Percentiles rank a stretch among this genome's conserved stretches.
Conservation (phyloP, 352 stramenopile species). For the Hyaloperonospora brassicae region DNA sequence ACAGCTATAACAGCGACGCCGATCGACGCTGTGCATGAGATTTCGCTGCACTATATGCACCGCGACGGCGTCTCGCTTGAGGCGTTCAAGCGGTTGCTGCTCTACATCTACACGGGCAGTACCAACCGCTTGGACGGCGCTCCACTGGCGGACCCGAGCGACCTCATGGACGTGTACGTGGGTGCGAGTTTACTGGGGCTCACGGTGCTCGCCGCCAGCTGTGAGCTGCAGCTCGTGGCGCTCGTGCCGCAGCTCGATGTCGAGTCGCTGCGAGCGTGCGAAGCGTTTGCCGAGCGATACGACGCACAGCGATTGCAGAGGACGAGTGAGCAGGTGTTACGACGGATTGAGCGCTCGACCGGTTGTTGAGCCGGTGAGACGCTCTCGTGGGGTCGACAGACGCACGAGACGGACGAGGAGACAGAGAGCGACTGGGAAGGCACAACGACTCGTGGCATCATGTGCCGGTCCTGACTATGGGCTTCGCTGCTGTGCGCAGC, state of each 20-base stretch:
- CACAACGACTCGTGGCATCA: too few species aligned
- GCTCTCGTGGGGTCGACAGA: too few species aligned
- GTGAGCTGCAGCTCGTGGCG: conserved; percentile 50
- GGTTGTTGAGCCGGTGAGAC: conserved; percentile 3
- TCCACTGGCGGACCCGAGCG: conserved; percentile 32
- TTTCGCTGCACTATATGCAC: conserved; percentile 65
- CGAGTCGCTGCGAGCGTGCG: conserved; percentile 43
- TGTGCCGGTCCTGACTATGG: too few species aligned
- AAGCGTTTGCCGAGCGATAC: conserved; percentile 59
- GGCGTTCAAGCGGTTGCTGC: conserved; percentile 52
- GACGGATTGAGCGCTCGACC: conserved; percentile 10
- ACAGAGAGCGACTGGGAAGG: too few species aligned
- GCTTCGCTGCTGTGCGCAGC: too few species aligned
- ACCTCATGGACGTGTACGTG: conserved; percentile 72
- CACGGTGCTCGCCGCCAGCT: conserved; percentile 44
- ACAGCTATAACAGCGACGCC: neutral
- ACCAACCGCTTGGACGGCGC: conserved; percentile 30
- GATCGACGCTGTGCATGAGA: conserved; percentile 30
- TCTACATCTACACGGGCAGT: conserved; percentile 69
- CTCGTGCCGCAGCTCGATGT: conserved; percentile 42
- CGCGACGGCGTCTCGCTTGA: conserved; percentile 57
- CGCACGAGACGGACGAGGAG: too few species aligned
- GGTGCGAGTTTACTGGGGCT: conserved; percentile 49
- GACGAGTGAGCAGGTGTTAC: conserved; percentile 37
- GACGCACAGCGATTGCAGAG: conserved; percentile 42